Evolutionary conservation across 2,329 filamentous ascomycete genomes (phyloP).

Genomic region (Hypoxylon sp.): DNA sequence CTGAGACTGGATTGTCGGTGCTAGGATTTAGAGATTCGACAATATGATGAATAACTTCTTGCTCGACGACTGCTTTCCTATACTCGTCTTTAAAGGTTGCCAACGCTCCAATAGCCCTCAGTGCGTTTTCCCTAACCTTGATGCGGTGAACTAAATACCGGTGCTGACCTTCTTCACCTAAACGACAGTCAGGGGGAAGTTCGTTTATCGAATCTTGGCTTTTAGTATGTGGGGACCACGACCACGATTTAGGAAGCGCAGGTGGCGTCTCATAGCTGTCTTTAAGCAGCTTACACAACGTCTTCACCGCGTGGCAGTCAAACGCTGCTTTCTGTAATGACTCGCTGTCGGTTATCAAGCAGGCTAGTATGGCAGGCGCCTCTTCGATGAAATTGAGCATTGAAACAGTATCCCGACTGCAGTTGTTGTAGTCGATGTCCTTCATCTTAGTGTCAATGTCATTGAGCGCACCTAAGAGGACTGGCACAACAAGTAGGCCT

Average conservation of each 20-base stretch:
- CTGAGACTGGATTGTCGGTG: conserved; percentile 78
- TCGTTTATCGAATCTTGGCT: conserved; percentile 54
- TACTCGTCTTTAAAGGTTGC: conserved; percentile 86
- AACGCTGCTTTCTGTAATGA: conserved; percentile 86
- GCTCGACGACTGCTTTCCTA: conserved; percentile 84
- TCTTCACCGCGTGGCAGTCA: conserved; percentile 70
- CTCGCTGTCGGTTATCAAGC: conserved; percentile 83
- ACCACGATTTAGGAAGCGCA: conserved; percentile 50
- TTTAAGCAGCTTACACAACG: conserved; percentile 65
- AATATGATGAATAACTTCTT: conserved; percentile 85
- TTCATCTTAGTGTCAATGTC: conserved; percentile 60
- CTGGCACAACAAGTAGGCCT: conserved; percentile 77
- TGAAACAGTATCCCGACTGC: conserved; percentile 53
- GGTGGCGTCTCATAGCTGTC: conserved; percentile 65
- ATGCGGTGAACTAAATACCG: conserved; percentile 77
- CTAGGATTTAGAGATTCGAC: conserved; percentile 81
- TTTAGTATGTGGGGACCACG: conserved; percentile 57
- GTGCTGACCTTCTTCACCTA: conserved; percentile 75
- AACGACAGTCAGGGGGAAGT: conserved; percentile 59
- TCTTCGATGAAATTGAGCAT: conserved; percentile 74
- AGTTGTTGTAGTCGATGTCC: conserved; percentile 54
- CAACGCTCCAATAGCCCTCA: conserved; percentile 86
- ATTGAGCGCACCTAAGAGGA: conserved; percentile 77
- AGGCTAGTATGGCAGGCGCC: conserved; percentile 81
- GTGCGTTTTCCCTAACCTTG: conserved; percentile 79